phyloP scores from a whole-genome alignment of 495 filamentous ascomycete species.

The Daldinia loculata region DNA sequence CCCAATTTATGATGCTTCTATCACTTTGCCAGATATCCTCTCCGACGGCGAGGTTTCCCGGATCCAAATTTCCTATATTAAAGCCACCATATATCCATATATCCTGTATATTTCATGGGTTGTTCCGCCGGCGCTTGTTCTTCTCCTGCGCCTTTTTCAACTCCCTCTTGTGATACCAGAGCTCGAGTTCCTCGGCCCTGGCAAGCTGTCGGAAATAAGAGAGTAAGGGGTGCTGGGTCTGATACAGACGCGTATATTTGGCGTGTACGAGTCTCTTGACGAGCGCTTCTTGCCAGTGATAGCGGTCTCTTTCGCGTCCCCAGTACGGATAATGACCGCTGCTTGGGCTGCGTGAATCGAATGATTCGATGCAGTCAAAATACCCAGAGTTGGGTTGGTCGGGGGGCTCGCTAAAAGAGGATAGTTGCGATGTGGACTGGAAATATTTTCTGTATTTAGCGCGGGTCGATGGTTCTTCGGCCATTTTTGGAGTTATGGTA shows the following conservation, averaged over 20 bases:
- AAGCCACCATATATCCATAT: background rate
- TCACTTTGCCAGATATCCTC: too few species aligned
- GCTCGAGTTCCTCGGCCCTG: conserved; percentile 4
- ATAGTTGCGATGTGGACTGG: too few species aligned
- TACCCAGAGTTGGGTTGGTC: too few species aligned
- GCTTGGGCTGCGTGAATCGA: too few species aligned
- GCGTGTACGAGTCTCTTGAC: background rate
- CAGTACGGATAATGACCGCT: background rate
- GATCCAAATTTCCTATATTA: too few species aligned
- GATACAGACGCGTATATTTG: conserved; percentile 15
- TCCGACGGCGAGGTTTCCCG: too few species aligned
- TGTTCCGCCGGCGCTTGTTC: background rate
- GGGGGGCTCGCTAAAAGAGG: too few species aligned
- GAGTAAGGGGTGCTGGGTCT: background rate
- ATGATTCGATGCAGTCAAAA: background rate
- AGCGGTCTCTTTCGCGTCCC: background rate
- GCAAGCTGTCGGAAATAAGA: background rate
- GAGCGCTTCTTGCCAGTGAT: conserved; percentile 1
- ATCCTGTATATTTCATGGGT: background rate
- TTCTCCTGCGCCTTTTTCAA: background rate
- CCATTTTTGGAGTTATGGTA: background rate
- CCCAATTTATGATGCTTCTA: too few species aligned
- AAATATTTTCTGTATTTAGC: background rate
- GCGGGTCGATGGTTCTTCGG: background rate
- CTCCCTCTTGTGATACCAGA: conserved; percentile 1